phyloP scores from a whole-genome alignment of 352 stramenopile species.

The Phytophthora parvispora region DNA sequence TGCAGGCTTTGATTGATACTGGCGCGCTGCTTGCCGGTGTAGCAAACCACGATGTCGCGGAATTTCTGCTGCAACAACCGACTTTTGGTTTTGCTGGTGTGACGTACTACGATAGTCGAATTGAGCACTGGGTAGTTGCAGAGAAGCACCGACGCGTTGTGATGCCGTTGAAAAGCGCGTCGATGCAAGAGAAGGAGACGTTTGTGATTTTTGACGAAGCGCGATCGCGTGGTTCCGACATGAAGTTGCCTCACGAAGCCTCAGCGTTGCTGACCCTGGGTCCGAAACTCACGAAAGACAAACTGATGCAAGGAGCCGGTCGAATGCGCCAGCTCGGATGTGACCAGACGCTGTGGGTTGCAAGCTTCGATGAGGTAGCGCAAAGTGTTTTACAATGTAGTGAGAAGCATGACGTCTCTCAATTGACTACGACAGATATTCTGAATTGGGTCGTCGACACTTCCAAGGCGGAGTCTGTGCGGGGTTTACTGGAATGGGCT shows the following conservation, averaged over 20 bases:
- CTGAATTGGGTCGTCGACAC: conserved; percentile 90
- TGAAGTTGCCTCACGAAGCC: conserved; percentile 83
- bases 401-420: neutral
- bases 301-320: conserved; percentile 93
- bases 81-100: conserved; percentile 63
- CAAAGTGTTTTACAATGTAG: conserved; percentile 40
- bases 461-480: conserved; percentile 61
- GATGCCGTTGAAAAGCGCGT: conserved; percentile 62
- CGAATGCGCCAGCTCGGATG: conserved; percentile 85
- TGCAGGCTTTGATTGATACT: neutral
- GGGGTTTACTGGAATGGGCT: conserved; percentile 77
- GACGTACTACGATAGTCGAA: conserved; percentile 87
- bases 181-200: conserved; percentile 81
- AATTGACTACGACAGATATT: conserved; percentile 38
- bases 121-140: conserved; percentile 85
- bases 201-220: conserved; percentile 95
- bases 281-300: conserved; percentile 91
- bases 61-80: conserved; percentile 35
- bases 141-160: conserved; percentile 61
- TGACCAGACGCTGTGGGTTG: conserved; percentile 77
- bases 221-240: conserved; percentile 87
- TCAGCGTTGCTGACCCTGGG: conserved; percentile 88
- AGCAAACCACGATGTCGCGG: conserved; percentile 14
- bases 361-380: conserved; percentile 73
- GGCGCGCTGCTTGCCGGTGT: conserved; percentile 34